A percentile compares a stretch with the other conserved stretches of the same genome.
Evolutionary conservation across 805 yeast genomes (phyloP).

Genomic region (Kuraishia ogatae): DNA sequence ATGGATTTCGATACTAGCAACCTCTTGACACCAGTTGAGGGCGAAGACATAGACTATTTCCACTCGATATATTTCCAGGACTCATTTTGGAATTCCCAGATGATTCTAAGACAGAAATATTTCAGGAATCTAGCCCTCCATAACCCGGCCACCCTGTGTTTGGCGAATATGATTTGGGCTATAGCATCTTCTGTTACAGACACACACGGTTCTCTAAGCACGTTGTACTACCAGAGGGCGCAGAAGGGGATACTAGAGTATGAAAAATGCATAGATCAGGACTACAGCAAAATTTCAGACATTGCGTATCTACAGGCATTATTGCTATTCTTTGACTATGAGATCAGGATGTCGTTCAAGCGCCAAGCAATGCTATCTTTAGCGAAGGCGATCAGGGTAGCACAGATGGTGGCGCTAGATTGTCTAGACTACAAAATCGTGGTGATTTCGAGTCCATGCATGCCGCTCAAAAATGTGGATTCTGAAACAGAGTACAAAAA

Average conservation of each 20-base stretch:
- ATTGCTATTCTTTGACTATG: neutral
- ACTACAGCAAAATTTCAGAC: neutral
- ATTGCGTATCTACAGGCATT: slow-evolving; percentile 1
- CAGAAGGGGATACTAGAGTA: neutral
- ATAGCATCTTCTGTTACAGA: neutral
- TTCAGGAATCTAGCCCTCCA: neutral
- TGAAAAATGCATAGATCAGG: neutral
- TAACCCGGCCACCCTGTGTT: neutral
- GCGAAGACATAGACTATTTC: neutral
- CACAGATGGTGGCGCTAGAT: neutral
- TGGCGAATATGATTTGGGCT: neutral
- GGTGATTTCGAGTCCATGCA: neutral
- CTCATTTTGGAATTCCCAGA: neutral
- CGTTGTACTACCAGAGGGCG: neutral
- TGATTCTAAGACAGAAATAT: neutral
- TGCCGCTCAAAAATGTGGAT: neutral
- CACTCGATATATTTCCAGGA: neutral
- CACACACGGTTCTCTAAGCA: neutral
- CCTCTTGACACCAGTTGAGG: neutral
- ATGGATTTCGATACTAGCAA: neutral
- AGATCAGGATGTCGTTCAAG: neutral
- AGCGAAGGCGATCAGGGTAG: neutral
- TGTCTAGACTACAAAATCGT: neutral
- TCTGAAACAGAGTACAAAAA: neutral
- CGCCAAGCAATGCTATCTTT: neutral